Evolutionary conservation across 306 rosid genomes (phyloP).

Genomic region (Fragaria ananassa): DNA sequence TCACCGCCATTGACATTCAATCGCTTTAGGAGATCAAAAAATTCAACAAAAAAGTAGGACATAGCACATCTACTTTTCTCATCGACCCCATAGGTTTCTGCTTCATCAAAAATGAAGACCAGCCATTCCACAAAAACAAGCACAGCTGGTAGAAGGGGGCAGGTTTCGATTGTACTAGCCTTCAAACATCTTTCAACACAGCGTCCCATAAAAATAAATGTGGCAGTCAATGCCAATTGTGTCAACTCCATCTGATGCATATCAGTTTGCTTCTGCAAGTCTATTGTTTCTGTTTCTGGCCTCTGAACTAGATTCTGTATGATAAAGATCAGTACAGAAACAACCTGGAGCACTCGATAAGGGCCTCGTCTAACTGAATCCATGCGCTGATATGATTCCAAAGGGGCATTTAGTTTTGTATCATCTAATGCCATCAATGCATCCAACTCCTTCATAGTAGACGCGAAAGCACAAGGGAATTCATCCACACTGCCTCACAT

Average conservation of each 20-base stretch:
- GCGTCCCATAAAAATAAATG: slow-evolving; percentile 76
- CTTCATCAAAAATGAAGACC: slow-evolving; percentile 38
- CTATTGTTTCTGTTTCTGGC: slow-evolving; percentile 29
- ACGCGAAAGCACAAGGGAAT: slow-evolving; percentile 56
- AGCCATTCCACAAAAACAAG: slow-evolving; percentile 85
- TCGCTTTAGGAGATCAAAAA: slow-evolving; percentile 46
- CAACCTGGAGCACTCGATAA: slow-evolving; percentile 68
- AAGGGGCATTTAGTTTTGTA: slow-evolving; percentile 35
- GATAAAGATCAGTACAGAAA: slow-evolving; percentile 61
- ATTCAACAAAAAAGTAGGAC: slow-evolving; percentile 63
- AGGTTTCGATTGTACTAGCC: slow-evolving; percentile 37
- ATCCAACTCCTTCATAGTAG: slow-evolving; percentile 60
- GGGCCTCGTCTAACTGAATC: slow-evolving; percentile 78
- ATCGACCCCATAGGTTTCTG: slow-evolving; percentile 39
- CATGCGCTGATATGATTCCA: slow-evolving; percentile 72
- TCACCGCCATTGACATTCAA: slow-evolving; percentile 30
- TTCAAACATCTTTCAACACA: slow-evolving; percentile 63
- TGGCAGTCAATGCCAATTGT: slow-evolving; percentile 56
- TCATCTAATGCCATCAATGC: slow-evolving; percentile 68
- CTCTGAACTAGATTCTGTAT: slow-evolving; percentile 41
- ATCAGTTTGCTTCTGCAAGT: slow-evolving; percentile 38
- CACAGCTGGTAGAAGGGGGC: slow-evolving; percentile 77
- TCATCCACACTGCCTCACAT: slow-evolving; percentile 57
- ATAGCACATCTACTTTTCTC: slow-evolving; percentile 48
- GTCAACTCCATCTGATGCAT: slow-evolving; percentile 29